Evolutionary conservation across 768 basidiomycete genomes (phyloP), one percentile per base, ranked within the genome.

Genomic region (Leccinellum luteum): DNA sequence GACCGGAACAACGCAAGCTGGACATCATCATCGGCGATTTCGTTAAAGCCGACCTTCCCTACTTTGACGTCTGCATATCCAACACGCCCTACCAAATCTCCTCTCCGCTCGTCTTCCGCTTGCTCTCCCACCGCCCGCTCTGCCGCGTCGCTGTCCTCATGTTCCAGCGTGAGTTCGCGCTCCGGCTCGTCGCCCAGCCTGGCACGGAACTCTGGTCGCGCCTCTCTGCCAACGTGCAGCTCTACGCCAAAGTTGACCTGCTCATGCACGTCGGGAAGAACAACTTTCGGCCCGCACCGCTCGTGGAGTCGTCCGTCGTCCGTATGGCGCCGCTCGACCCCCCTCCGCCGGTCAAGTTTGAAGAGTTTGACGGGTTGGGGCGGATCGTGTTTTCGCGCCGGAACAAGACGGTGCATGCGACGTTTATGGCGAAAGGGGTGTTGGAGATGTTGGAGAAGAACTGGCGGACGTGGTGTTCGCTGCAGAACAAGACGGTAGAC

Each of bases 51-150:
- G 92, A 94, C 54, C 78, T 99, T 19, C 97, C 97, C 10, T 98
- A 95, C 75, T 98, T 99, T 59, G 96, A 98, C 73, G 97, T 97
- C 55, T 98, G 96, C 80, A 98, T 99, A 67, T 94, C 92, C 65
- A 99, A 99, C 70, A 99, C 97, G 1, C 97, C 97, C 1, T 99
- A 98, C 74, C 95, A 98, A 73, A 99, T 99, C 66, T 98, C 97
- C 2, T 98, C 97, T 1, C 92, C 95, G 6, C 87, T 99, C 51
- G 89, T 98, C 55, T 99, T 99, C 81, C 91, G 92, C 58, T 84
- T 99, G 32, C 86, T 98, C 50, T 98, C 97, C 3, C 94, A 98
- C 66, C 90, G 97, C 2, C 97, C 97, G 0, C 79, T 98, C 45
- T 93, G 91, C 71, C 92, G 96, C 25, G 85, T 90, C 56, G 92